A percentile compares a stretch with the other conserved stretches of the same genome.
Evolutionary conservation across 2,329 filamentous ascomycete species (phyloP).

Genomic region (Fusarium odoratissimum): DNA sequence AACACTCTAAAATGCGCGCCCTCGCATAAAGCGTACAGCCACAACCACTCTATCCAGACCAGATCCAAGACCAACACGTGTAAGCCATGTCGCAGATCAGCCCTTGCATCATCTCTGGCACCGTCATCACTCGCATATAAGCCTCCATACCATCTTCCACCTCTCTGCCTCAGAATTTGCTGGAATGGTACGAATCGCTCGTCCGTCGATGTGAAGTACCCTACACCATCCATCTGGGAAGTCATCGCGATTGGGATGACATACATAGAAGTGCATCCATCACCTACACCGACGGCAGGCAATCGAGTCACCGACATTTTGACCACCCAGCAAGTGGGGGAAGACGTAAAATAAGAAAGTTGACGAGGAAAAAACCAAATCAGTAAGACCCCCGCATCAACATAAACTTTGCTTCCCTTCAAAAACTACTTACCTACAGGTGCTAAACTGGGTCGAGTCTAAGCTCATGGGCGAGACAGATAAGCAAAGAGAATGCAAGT

Average conservation of each 20-base stretch:
- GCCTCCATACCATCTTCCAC: constrained; percentile 21
- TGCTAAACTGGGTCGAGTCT: background rate
- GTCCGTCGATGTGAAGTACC: constrained; percentile 3
- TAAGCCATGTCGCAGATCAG: constrained; percentile 14
- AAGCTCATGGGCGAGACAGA: background rate
- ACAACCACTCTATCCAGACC: constrained; percentile 3
- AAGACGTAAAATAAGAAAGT: background rate
- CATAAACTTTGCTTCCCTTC: background rate
- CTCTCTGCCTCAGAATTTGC: background rate
- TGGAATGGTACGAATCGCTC: constrained; percentile 25
- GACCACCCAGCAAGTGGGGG: background rate
- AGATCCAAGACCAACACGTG: constrained; percentile 16
- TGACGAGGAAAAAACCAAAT: background rate
- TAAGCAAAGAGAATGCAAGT: constrained; percentile 18
- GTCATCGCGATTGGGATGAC: background rate
- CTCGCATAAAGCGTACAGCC: constrained; percentile 14
- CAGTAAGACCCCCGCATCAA: background rate
- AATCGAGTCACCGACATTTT: background rate
- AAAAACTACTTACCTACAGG: background rate
- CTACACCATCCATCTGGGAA: background rate
- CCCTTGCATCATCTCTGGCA: constrained; percentile 10
- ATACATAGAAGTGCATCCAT: background rate
- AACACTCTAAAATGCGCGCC: background rate
- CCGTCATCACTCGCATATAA: constrained; percentile 7
- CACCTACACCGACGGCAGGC: background rate